Evolutionary conservation across 2,329 filamentous ascomycete species (phyloP), one percentile per base, ranked within the genome.

Genomic region (Nemania sp.): DNA sequence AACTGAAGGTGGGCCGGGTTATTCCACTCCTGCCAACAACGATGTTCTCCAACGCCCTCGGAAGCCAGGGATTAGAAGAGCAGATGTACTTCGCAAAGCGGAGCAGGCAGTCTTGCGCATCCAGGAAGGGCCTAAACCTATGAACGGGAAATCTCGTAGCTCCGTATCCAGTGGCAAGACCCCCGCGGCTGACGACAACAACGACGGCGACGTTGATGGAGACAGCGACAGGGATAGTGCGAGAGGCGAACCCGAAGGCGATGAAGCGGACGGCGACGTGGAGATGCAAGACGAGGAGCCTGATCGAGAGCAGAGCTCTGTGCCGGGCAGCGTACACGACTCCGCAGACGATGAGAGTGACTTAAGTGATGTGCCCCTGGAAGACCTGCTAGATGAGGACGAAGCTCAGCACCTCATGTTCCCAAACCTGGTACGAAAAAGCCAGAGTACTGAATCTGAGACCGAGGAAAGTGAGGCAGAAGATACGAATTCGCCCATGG

Each of bases 261-360:
- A 66, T 26, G 64, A 53, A 7, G 51, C 36, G 3, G 58, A 59
- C 5, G 58, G 57, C n/a, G 59, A 80, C 39, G 70, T 73, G 7
- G 75, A 77, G 54, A 79, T 76, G 76, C 75, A 74, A 37, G 64
- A 65, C 46, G 77, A 79, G 20, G 71, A 68, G 8, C 73, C 61
- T 1, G 70, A 67, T 14, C 69, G 56, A 14, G 63, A 65, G 19
- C 43, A 62, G 47, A 82, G 75, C 44, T 85, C 83, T 52, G 77
- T 79, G 5, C 77, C 78, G 0, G 81, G 80, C 5, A 89, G 82
- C 54, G 72, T 85, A 6, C 81, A 86, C 55, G 84, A 87, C 56
- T 86, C 80, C 34, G 85, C 82, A 0, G 85, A 88, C 57, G 84
- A 87, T 49, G 86, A 89, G 68, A 88, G 84, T 64, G 86, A 88